Evolutionary conservation across 805 yeast genomes (phyloP).

Genomic region (Candida chilensis): DNA sequence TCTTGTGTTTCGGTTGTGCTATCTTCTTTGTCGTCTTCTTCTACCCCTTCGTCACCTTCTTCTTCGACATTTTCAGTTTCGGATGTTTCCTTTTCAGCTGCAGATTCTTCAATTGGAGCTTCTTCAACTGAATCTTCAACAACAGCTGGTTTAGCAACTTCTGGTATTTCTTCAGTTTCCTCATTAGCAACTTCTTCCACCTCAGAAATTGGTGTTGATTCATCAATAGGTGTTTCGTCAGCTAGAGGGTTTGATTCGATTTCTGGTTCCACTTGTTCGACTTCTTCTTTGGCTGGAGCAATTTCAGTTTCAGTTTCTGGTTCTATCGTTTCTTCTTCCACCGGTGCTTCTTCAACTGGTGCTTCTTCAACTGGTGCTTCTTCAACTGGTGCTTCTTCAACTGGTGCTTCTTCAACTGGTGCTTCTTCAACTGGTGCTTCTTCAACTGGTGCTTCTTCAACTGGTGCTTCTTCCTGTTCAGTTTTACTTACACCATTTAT

Average conservation of each 20-base stretch:
- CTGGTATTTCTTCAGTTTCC: not conserved
- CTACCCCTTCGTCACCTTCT: conserved; percentile 4
- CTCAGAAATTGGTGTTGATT: conserved; percentile 1
- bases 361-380: conserved; percentile 6
- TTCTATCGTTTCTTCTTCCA: conserved; percentile 4
- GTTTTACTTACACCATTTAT: conserved; percentile 2
- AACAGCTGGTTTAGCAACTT: conserved; percentile 1
- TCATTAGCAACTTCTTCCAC: not conserved
- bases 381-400: conserved; percentile 7
- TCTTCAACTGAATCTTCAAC: conserved; percentile 2
- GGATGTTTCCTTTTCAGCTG: conserved; percentile 4
- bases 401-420: conserved; percentile 5
- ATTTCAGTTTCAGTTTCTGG: conserved; percentile 2
- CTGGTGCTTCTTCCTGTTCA: conserved; percentile 6
- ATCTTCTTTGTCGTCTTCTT: conserved; percentile 3
- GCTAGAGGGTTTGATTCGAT: conserved; percentile 2
- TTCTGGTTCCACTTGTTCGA: conserved; percentile 2
- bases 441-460: conserved; percentile 7
- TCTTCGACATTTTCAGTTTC: conserved; percentile 3
- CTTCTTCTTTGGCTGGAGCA: conserved; percentile 1
- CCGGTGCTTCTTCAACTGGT: conserved; percentile 2
- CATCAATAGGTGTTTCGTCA: conserved; percentile 1
- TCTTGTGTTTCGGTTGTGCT: conserved; percentile 5
- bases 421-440: conserved; percentile 6
- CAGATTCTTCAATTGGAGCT: conserved; percentile 2